Evolutionary conservation across 441 rosid species (phyloP).

Genomic region (Croton setiger): DNA sequence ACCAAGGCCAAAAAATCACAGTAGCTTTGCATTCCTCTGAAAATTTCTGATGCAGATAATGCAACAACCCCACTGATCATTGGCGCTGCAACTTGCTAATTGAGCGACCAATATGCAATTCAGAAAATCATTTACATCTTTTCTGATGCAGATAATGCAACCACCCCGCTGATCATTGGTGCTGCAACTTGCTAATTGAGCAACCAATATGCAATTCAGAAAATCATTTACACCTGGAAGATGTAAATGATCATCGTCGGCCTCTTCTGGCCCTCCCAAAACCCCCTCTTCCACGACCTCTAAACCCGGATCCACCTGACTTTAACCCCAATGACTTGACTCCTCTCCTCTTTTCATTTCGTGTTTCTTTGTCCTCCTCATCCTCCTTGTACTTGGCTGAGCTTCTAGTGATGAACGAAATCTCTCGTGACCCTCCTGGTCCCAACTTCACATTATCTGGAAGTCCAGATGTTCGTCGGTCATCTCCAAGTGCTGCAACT

Average conservation of each 20-base stretch:
- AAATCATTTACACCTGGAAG: constrained; percentile 2
- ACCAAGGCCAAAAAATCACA: background rate
- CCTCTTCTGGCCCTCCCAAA: constrained; percentile 33
- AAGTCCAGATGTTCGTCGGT: constrained; percentile 30
- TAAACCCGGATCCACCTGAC: constrained; percentile 36
- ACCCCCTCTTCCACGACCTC: constrained; percentile 57
- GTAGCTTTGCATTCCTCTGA: background rate
- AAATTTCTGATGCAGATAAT: background rate
- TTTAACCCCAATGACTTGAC: constrained; percentile 66
- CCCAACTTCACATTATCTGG: constrained; percentile 59
- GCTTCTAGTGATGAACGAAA: constrained; percentile 64
- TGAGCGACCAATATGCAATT: background rate
- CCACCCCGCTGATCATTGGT: background rate
- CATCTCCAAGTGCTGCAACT: constrained; percentile 52
- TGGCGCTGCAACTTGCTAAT: background rate
- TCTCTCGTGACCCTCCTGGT: constrained; percentile 80
- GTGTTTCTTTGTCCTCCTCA: constrained; percentile 37
- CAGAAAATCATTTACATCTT: background rate
- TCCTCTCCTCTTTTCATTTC: constrained; percentile 55
- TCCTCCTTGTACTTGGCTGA: constrained; percentile 58
- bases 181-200: background rate
- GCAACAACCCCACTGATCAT: background rate
- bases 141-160: background rate
- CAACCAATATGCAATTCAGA: background rate
- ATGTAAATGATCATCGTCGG: constrained; percentile 17